Base-by-base conservation (phyloP, 2,329 filamentous ascomycete genomes). In the Xylaria sp. region DNA sequence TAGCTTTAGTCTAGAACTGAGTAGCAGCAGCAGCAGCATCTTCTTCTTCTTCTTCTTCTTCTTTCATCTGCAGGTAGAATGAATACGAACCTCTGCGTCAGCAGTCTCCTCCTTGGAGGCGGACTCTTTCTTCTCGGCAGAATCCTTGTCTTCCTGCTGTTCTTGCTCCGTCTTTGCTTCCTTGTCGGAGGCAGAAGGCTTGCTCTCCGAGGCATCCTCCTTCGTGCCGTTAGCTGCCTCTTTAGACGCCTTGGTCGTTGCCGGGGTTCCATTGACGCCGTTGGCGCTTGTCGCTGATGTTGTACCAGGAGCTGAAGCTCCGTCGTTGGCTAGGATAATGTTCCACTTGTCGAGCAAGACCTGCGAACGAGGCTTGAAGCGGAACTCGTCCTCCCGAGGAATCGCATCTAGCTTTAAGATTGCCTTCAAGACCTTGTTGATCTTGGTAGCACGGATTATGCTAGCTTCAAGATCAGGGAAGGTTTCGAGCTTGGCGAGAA, bases 401-500 rank as follows among this genome's bases (percentile, higher is more conserved):
- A 99, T 96, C 2, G 82, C 82, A 49, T 87, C 83, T 7, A 99
- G 80, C 79, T 96, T 97, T 69, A 97, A 79, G 66, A 99, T 94
- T 3, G 89, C 92, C 78, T 95, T 96, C 59, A 99, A 82, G 9
- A 99, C 93, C 79, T 99, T 99, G 84, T 97, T 93, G 76, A 99
- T 97, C 82, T 97, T 99, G 63, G 94, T 99, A 11, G 79, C 80
- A 64, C 90, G 86, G 69, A 97, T 96, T 68, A 97, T 94, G 66
- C 86, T 86, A 35, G 90, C 91, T 72, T 97, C 93, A 3, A 97
- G 83, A 65, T 96, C 90, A 1, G 84, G 78, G 73, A 80, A 88
- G 6, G 80, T 83, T 76, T 99, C 94, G 4, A 99, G 83, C 74
- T 95, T 91, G 35, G 81, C 83, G 59, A 95, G 80, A 69, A 87